Conservation (phyloP, 2,329 filamentous ascomycete genomes). For the Diaporthe sp. region DNA sequence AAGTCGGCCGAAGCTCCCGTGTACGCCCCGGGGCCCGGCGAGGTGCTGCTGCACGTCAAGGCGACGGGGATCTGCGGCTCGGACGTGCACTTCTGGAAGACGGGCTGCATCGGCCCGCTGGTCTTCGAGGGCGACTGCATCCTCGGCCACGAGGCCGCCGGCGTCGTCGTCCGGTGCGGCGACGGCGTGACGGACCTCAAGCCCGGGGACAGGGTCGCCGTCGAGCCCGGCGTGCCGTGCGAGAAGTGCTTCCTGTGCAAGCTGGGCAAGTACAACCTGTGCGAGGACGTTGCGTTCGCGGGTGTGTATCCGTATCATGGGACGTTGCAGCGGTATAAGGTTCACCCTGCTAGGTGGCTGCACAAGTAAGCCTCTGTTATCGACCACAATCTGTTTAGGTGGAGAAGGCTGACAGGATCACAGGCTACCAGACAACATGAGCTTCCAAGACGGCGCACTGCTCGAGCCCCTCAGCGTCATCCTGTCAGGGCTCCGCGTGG, state of each 20-base stretch:
- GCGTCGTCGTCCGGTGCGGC: conserved; percentile 70
- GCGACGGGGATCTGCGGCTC: conserved; percentile 76
- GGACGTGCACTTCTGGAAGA: conserved; percentile 78
- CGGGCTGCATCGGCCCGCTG: conserved; percentile 73
- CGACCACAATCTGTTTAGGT: too few species aligned
- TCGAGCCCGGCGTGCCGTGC: conserved; percentile 77
- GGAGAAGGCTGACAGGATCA: not conserved
- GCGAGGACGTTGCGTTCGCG: conserved; percentile 71
- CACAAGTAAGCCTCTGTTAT: conserved; percentile 56
- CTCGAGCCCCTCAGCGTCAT: conserved; percentile 76
- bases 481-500: conserved; percentile 69
- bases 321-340: conserved; percentile 72
- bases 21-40: conserved; percentile 63
- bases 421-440: conserved; percentile 67
- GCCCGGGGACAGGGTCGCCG: conserved; percentile 72
- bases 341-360: conserved; percentile 72
- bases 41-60: conserved; percentile 73
- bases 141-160: conserved; percentile 75
- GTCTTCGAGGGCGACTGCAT: conserved; percentile 74
- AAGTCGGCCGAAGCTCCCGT: conserved; percentile 71
- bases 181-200: conserved; percentile 66
- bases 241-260: conserved; percentile 70
- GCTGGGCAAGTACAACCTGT: conserved; percentile 74
- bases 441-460: conserved; percentile 71
- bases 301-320: conserved; percentile 73